Evolutionary conservation across 306 rosid species (phyloP).

Genomic region (Nissolia schottii): DNA sequence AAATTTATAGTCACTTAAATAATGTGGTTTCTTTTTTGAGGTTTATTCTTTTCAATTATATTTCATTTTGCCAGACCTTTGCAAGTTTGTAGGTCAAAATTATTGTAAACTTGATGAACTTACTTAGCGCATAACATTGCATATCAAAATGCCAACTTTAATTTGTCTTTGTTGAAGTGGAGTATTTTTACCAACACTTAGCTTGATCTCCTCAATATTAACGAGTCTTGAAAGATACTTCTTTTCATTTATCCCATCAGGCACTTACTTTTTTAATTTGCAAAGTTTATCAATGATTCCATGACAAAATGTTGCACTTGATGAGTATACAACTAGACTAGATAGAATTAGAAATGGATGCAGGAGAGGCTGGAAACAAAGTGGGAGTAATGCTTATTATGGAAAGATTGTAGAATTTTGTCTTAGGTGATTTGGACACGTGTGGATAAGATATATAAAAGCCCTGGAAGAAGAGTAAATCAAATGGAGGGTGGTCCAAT

Average conservation of each 20-base stretch:
- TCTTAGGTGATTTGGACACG: too few relatives aligned
- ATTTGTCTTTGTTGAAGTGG: neutral
- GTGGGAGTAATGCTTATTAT: too few relatives aligned
- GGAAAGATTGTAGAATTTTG: too few relatives aligned
- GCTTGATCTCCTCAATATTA: neutral
- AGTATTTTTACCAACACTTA: neutral
- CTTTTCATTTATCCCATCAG: neutral
- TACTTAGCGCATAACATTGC: neutral
- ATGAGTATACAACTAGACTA: too few relatives aligned
- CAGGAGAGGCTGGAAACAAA: too few relatives aligned
- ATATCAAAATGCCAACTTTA: constrained; percentile 2
- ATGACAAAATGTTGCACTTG: too few relatives aligned
- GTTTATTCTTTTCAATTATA: neutral
- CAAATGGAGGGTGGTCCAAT: too few relatives aligned
- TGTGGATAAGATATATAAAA: too few relatives aligned
- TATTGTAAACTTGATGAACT: neutral
- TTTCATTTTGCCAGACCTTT: neutral
- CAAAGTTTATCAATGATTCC: too few relatives aligned
- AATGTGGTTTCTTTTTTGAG: neutral
- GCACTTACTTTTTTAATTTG: neutral
- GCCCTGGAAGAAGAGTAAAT: too few relatives aligned
- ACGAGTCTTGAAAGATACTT: neutral
- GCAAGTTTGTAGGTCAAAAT: neutral
- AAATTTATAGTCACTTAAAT: neutral
- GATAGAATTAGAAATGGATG: too few relatives aligned